Percentiles rank a stretch among this genome's conserved stretches.
Conservation (phyloP, 345 rosid genomes). For the Populus euphratica region DNA sequence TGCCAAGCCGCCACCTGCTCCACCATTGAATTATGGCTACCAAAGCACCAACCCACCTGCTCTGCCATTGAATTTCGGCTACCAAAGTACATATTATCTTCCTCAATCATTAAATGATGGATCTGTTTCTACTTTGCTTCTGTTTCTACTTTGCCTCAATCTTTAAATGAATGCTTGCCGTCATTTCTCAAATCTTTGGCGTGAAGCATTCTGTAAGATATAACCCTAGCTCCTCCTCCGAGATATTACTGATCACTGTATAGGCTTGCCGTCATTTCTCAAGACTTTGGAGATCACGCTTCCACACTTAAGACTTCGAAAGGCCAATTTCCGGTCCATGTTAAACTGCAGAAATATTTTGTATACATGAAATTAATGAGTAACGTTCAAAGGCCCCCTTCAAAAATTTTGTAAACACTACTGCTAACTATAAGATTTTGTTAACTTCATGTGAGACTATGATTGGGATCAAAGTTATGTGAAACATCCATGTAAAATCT, state of each 20-base stretch:
- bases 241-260: not conserved
- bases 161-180: too few species aligned
- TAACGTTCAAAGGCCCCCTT: not conserved
- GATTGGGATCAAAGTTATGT: not conserved
- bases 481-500: not conserved
- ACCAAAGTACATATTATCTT: slow-evolving; percentile 3
- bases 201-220: slow-evolving; percentile 8
- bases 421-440: not conserved
- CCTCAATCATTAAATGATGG: too few species aligned
- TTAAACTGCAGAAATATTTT: not conserved
- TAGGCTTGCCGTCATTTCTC: not conserved
- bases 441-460: not conserved
- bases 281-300: not conserved
- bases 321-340: not conserved
- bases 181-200: not conserved
- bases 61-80: not conserved
- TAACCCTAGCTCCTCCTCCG: not conserved
- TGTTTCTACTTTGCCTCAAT: not conserved
- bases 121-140: not conserved
- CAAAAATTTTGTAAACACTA: not conserved
- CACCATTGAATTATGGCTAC: not conserved
- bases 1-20: slow-evolving; percentile 7
- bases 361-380: not conserved
- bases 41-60: not conserved
- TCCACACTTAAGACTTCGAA: not conserved